These are phyloP conservation scores for Ceraceosorus bombacis DNA, from an alignment of 1,284 basidiomycete genomes.

Conservation along the genomic window DNA sequence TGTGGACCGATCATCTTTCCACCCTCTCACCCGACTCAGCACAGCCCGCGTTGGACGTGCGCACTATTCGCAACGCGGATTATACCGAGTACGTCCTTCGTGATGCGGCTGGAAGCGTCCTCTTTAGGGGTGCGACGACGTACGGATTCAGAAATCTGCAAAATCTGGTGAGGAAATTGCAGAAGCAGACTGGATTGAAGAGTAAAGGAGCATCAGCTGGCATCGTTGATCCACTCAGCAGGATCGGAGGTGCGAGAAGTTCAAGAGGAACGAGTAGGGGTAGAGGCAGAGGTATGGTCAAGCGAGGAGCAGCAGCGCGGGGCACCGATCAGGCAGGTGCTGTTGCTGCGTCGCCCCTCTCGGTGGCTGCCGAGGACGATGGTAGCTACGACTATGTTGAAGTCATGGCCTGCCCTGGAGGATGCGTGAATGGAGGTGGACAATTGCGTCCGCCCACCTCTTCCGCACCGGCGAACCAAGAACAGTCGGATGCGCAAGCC, in stretches of 20 bases:
- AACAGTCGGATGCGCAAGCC: conserved; percentile 4
- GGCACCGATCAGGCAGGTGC: conserved; percentile 37
- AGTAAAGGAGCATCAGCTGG: conserved; percentile 23
- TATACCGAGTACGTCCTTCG: conserved; percentile 59
- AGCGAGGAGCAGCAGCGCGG: conserved; percentile 50
- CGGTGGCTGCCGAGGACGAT: conserved; percentile 8
- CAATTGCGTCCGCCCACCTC: conserved; percentile 54
- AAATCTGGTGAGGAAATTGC: conserved; percentile 81
- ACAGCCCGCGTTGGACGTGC: conserved; percentile 28
- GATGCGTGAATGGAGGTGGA: conserved; percentile 95
- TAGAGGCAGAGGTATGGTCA: conserved; percentile 55
- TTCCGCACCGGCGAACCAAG: conserved; percentile 2
- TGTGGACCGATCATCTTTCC: conserved; percentile 28
- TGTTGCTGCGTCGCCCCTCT: conserved; percentile 43
- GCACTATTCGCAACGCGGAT: conserved; percentile 50
- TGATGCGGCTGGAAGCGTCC: conserved; percentile 50
- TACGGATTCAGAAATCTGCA: conserved; percentile 97
- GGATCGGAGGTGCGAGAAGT: conserved; percentile 9
- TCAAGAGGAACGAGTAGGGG: conserved; percentile 45
- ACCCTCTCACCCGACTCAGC: conserved; percentile 5
- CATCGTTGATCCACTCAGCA: background rate
- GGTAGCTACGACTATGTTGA: conserved; percentile 84
- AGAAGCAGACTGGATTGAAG: conserved; percentile 55
- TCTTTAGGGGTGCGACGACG: conserved; percentile 89
- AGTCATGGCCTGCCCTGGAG: conserved; percentile 97